Evolutionary conservation across 1,139 yeast genomes (phyloP).

Genomic region (Taphrina communis): DNA sequence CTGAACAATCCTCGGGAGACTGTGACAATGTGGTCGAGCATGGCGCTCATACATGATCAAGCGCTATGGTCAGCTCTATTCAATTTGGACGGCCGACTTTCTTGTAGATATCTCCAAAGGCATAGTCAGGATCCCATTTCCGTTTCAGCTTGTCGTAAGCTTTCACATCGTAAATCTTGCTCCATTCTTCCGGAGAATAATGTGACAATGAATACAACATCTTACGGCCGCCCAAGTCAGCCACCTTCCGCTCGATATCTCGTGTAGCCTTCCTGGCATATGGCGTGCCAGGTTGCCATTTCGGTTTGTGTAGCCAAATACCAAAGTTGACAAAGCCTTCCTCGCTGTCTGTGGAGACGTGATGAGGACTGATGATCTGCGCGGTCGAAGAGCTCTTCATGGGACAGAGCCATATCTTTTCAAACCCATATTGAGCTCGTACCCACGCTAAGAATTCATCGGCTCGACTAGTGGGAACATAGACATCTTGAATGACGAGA

Average conservation of each 20-base stretch:
- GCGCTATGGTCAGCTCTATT: too few relatives aligned
- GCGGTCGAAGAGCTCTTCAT: slow-evolving; percentile 12
- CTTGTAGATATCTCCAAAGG: slow-evolving; percentile 20
- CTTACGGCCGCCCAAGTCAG: slow-evolving; percentile 25
- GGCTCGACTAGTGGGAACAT: slow-evolving; percentile 2
- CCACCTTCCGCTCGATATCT: slow-evolving; percentile 14
- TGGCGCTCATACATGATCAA: too few relatives aligned
- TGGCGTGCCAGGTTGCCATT: slow-evolving; percentile 22
- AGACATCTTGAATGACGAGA: slow-evolving; percentile 29
- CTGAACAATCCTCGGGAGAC: neutral
- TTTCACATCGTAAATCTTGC: slow-evolving; percentile 15
- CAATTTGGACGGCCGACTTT: slow-evolving; percentile 6
- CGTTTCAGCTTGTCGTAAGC: slow-evolving; percentile 11
- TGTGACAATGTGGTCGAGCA: too few relatives aligned
- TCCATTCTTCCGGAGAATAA: slow-evolving; percentile 17
- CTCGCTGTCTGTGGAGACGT: neutral
- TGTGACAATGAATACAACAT: slow-evolving; percentile 27
- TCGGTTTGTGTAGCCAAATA: slow-evolving; percentile 21
- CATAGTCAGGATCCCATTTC: slow-evolving; percentile 23
- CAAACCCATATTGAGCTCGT: neutral
- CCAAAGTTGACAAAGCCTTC: slow-evolving; percentile 24
- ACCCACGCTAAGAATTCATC: slow-evolving; percentile 20
- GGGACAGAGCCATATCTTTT: slow-evolving; percentile 33
- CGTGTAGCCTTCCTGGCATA: slow-evolving; percentile 2
- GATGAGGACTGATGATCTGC: slow-evolving; percentile 17